A percentile compares a stretch with the other conserved stretches of the same genome.
Conservation (phyloP, 202 grass and related monocot genomes). For the Carex sylvatica region DNA sequence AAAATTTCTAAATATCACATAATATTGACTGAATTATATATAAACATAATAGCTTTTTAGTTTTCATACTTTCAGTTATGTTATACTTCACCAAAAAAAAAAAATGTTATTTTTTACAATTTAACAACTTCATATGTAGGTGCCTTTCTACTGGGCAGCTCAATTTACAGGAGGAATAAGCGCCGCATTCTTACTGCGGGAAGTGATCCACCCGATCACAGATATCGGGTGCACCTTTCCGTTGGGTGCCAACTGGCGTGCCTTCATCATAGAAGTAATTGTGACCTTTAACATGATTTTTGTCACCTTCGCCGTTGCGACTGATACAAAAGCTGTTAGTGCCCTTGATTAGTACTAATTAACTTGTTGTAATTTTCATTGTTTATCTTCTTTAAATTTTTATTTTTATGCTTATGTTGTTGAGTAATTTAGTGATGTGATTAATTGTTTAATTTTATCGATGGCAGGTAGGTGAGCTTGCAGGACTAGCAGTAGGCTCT, state of each 20-base stretch:
- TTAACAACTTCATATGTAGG: not conserved
- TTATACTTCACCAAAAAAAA: too few species aligned
- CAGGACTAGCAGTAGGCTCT: slow-evolving; percentile 85
- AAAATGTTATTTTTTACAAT: too few species aligned
- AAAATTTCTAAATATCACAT: too few species aligned
- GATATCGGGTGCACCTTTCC: slow-evolving; percentile 64
- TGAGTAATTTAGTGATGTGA: not conserved
- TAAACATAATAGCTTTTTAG: too few species aligned
- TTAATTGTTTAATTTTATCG: not conserved
- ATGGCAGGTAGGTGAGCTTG: slow-evolving; percentile 91
- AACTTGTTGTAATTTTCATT: not conserved
- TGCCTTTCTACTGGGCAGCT: slow-evolving; percentile 93
- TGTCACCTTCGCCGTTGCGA: slow-evolving; percentile 88
- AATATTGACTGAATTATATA: too few species aligned
- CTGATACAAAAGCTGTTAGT: slow-evolving; percentile 75
- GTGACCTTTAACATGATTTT: slow-evolving; percentile 99
- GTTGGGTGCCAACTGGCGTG: slow-evolving; percentile 47
- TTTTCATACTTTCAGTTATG: too few species aligned
- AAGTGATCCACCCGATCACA: slow-evolving; percentile 64
- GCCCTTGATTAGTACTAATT: not conserved
- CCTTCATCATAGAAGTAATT: slow-evolving; percentile 73
- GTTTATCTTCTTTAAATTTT: not conserved
- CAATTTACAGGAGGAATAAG: slow-evolving; percentile 73
- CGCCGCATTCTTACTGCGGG: slow-evolving; percentile 77
- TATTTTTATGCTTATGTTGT: too few species aligned